phyloP scores from a whole-genome alignment of 2,329 filamentous ascomycete species.

The Macrophomina phaseolina region DNA sequence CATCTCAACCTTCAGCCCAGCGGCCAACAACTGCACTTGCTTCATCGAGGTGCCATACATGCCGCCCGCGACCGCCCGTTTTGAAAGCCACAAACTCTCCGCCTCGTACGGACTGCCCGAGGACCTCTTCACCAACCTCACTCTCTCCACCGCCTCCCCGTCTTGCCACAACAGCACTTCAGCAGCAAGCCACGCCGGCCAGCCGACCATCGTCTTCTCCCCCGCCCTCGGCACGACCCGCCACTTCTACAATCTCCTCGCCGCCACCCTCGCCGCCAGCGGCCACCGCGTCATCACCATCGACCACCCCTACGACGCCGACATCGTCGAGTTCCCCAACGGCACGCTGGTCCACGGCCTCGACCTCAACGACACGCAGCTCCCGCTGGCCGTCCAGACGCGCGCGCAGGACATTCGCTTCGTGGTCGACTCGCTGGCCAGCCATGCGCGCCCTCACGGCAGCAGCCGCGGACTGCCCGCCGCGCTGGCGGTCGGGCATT shows the following conservation, averaged over 20 bases:
- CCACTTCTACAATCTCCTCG: constrained; percentile 51
- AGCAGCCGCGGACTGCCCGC: background rate
- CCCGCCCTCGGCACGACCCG: constrained; percentile 54
- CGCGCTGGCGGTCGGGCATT: background rate
- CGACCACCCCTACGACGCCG: constrained; percentile 57
- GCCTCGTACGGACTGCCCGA: background rate
- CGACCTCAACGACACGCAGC: background rate
- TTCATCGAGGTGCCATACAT: background rate
- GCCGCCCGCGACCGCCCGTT: background rate
- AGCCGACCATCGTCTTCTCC: constrained; percentile 49
- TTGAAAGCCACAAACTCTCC: background rate
- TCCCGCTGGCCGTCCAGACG: background rate
- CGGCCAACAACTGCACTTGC: background rate
- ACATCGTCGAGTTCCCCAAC: constrained; percentile 55
- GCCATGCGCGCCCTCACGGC: background rate
- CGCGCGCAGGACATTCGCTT: background rate
- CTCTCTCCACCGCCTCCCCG: background rate
- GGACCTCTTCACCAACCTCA: background rate
- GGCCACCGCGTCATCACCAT: constrained; percentile 56
- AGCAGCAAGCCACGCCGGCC: constrained; percentile 27
- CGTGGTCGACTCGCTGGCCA: background rate
- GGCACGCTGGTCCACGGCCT: constrained; percentile 29
- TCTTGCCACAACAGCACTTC: background rate
- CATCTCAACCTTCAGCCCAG: background rate
- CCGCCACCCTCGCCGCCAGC: constrained; percentile 53